Conservation (phyloP, 345 rosid species). For the Brassica rapa region DNA sequence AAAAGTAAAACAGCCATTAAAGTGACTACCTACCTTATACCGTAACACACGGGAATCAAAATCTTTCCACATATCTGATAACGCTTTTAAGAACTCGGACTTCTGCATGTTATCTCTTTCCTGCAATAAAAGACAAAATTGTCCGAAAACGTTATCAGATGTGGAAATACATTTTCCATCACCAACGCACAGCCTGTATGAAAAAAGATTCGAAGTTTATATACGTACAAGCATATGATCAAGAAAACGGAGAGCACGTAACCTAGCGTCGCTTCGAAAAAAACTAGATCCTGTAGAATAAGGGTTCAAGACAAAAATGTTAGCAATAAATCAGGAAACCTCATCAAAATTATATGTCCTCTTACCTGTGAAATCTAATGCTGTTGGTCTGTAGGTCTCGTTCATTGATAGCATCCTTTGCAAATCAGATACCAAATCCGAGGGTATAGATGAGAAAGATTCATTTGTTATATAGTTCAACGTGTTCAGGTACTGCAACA, state of each 20-base stretch:
- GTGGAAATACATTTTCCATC: conserved; percentile 13
- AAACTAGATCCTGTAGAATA: conserved; percentile 71
- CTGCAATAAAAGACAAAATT: conserved; percentile 45
- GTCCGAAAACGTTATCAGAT: conserved; percentile 9
- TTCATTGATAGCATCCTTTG: conserved; percentile 89
- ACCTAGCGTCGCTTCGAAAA: conserved; percentile 87
- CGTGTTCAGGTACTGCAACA: conserved; percentile 83
- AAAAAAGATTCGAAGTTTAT: conserved; percentile 20
- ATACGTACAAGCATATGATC: conserved; percentile 94
- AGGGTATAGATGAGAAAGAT: conserved; percentile 79
- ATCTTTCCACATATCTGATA: conserved; percentile 99
- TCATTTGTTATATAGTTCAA: conserved; percentile 87
- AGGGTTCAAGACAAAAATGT: conserved; percentile 24
- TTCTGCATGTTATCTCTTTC: conserved; percentile 98
- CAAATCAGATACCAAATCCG: conserved; percentile 82
- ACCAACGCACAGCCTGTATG: neutral
- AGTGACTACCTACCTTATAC: conserved; percentile 79
- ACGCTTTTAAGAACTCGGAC: conserved; percentile 96
- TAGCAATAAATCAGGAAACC: neutral
- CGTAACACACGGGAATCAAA: conserved; percentile 95
- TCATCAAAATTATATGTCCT: conserved; percentile 11
- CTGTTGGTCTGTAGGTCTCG: conserved; percentile 85
- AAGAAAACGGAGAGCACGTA: conserved; percentile 99
- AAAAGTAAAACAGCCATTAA: neutral
- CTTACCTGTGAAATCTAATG: conserved; percentile 89